Conservation (phyloP, 495 filamentous ascomycete genomes). For the Platismatia glauca region DNA sequence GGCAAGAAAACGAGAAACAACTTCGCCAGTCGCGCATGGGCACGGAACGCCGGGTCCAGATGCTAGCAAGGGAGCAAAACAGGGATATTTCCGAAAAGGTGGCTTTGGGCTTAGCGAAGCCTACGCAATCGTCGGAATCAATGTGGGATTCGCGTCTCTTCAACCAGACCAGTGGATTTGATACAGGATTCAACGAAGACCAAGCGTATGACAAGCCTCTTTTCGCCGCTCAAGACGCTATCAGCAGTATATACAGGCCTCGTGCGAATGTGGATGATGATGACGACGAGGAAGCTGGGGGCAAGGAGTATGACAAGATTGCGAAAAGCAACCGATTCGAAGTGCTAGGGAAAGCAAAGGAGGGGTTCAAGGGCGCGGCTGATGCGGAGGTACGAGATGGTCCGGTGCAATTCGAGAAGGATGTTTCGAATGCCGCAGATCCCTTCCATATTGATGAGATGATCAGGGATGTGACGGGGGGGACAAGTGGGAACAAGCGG, state of each 20-base stretch:
- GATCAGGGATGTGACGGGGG: constrained; percentile 65
- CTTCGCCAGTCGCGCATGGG: constrained; percentile 94
- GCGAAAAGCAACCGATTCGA: constrained; percentile 78
- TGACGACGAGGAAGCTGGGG: constrained; percentile 71
- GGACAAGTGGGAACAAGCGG: constrained; percentile 56
- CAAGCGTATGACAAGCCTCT: constrained; percentile 95
- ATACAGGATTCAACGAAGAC: constrained; percentile 91
- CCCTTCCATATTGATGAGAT: constrained; percentile 92
- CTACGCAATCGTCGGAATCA: constrained; percentile 74
- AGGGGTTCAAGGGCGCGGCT: constrained; percentile 76
- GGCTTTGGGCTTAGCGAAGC: constrained; percentile 88
- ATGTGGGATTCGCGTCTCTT: constrained; percentile 98
- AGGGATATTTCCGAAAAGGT: constrained; percentile 98
- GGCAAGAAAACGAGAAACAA: constrained; percentile 76
- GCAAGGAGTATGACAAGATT: constrained; percentile 77
- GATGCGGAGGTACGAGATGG: constrained; percentile 82
- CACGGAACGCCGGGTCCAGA: constrained; percentile 76
- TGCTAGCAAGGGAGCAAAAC: constrained; percentile 89
- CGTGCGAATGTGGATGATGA: constrained; percentile 54
- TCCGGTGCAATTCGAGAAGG: constrained; percentile 98
- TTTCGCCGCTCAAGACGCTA: constrained; percentile 93
- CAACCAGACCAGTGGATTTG: constrained; percentile 86
- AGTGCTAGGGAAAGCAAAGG: constrained; percentile 75
- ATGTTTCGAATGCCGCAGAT: constrained; percentile 51
- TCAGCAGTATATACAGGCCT: constrained; percentile 89